Base-by-base conservation (phyloP, 2,329 filamentous ascomycete genomes). In the Fusarium compactum region DNA sequence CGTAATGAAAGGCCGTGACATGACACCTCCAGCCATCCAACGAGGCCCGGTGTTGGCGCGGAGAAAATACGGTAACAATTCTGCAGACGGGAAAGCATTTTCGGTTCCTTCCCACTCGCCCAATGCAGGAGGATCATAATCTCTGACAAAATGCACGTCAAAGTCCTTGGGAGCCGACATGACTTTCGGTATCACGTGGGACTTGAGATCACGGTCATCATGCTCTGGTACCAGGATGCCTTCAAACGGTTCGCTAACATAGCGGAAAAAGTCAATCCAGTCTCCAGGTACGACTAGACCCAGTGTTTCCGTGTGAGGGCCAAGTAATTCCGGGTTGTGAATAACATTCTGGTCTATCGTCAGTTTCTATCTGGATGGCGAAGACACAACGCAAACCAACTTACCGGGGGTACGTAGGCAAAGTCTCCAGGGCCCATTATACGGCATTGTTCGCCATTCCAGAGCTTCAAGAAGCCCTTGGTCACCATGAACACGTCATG, bases 241-340 rank as follows among this genome's bases (percentile, higher is more conserved):
- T 6, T 78, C 67, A 59, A 85, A 88, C 0, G 84, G 79, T 74
- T 89, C 86, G 29, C 82, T 82, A 10, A 89, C 82, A 72, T 87
- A 85, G 52, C 87, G 82, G 79, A 89, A 89, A 79, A 89, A 89
- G 69, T 89, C 86, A 29, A 87, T 80, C 87, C 87, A 89, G 72
- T 87, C 86, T 8, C 86, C 87, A 0, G 87, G 87, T 0, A 85
- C 85, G 29, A 89, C 84, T 6, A 89, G 76, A 16, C 86, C 86
- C 3, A 86, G 77, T 22, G 83, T 82, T 66, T 89, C 87, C 4
- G 85, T 86, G 65, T 88, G 85, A 0, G 85, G 81, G 2, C 85
- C 85, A 2, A 86, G 78, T 27, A 87, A 79, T 58, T 88, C 83
- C 7, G 86, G 86, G 69, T 87, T 87, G 72, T 89, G 87, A 47